Evolutionary conservation across 371 early-diverging fungal species (phyloP).

Genomic region (Batkoa obscura): DNA sequence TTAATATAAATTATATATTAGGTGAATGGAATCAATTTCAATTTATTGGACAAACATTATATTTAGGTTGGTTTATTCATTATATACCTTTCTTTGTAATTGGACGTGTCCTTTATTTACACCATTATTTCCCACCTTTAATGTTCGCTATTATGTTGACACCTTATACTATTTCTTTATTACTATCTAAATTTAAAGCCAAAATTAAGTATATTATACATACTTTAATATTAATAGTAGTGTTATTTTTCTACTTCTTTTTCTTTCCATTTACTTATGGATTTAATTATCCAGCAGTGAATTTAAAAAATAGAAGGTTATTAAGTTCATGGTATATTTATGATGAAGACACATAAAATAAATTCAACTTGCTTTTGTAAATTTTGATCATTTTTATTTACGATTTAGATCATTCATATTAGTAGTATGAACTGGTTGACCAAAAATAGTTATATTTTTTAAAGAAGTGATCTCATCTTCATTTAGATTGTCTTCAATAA

Average conservation of each 20-base stretch:
- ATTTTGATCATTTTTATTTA: too few species aligned
- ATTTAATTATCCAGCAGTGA: slow-evolving; percentile 1
- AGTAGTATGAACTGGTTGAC: slow-evolving; percentile 16
- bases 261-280: slow-evolving; percentile 12
- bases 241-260: slow-evolving; percentile 1
- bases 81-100: slow-evolving; percentile 93
- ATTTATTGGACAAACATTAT: slow-evolving; percentile 45
- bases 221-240: neutral
- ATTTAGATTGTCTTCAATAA: slow-evolving; percentile 60
- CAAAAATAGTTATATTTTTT: slow-evolving; percentile 56
- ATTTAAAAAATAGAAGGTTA: neutral
- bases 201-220: neutral
- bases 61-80: slow-evolving; percentile 90
- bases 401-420: slow-evolving; percentile 9
- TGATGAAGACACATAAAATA: too few species aligned
- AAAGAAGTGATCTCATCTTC: slow-evolving; percentile 66
- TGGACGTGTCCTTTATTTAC: slow-evolving; percentile 93
- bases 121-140: slow-evolving; percentile 96
- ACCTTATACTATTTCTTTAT: neutral
- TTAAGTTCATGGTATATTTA: too few species aligned
- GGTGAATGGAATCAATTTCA: slow-evolving; percentile 58
- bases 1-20: slow-evolving; percentile 3
- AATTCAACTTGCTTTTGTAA: too few species aligned
- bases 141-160: slow-evolving; percentile 47
- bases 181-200: neutral